Evolutionary conservation across 768 basidiomycete genomes (phyloP).

Genomic region (Hydnum rufescens): DNA sequence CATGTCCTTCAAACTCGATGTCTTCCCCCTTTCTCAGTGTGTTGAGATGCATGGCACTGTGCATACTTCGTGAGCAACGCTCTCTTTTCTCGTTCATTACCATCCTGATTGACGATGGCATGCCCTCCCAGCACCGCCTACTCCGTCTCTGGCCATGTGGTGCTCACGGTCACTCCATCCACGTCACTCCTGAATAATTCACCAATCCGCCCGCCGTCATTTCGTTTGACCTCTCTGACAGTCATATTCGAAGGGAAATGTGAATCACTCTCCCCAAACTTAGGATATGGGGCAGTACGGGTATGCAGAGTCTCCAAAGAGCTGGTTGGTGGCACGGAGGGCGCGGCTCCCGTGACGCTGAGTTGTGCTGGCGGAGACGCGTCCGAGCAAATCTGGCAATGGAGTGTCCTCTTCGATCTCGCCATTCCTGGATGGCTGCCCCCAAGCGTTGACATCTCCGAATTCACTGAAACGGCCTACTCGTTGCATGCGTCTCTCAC

Average conservation of each 20-base stretch:
- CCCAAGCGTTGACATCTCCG: conserved; percentile 12
- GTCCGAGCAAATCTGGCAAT: conserved; percentile 30
- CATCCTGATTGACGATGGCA: not conserved
- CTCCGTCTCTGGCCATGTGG: conserved; percentile 68
- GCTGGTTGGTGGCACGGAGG: conserved; percentile 23
- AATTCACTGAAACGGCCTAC: conserved; percentile 38
- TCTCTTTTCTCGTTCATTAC: not conserved
- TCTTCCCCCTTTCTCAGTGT: conserved; percentile 34
- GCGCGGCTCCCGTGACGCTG: conserved; percentile 12
- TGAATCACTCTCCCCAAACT: conserved; percentile 42
- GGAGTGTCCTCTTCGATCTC: conserved; percentile 67
- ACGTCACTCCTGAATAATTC: conserved; percentile 21
- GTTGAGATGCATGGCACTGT: conserved; percentile 56
- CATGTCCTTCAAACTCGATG: conserved; percentile 50
- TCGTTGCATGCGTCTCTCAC: conserved; percentile 46
- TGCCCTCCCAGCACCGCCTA: conserved; percentile 44
- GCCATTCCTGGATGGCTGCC: conserved; percentile 86
- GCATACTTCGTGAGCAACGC: conserved; percentile 35
- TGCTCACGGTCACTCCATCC: conserved; percentile 39
- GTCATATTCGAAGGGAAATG: conserved; percentile 76
- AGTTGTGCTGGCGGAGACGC: conserved; percentile 27
- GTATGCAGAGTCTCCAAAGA: conserved; percentile 48
- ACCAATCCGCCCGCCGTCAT: conserved; percentile 4
- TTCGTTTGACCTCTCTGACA: conserved; percentile 43
- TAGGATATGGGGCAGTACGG: conserved; percentile 49